Conservation (phyloP, 2,329 filamentous ascomycete species). For the Mariannaea elegans region DNA sequence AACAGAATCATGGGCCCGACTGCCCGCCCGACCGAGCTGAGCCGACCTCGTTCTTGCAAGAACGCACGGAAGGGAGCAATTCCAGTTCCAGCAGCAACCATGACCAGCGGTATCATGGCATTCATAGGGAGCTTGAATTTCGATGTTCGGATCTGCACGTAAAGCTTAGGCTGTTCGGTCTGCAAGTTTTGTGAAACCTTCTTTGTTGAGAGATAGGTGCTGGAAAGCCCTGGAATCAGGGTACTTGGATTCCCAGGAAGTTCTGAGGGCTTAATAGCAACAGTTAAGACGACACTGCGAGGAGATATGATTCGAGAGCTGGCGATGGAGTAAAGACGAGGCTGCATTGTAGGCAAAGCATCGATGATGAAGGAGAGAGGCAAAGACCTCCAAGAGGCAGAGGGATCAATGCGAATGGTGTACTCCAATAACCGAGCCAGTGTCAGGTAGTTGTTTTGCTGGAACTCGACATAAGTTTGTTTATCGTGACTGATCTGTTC, state of each 20-base stretch:
- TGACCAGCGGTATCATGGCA: slow-evolving; percentile 1
- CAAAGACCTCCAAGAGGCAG: neutral
- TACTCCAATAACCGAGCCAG: slow-evolving; percentile 6
- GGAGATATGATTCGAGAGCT: slow-evolving; percentile 22
- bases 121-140: slow-evolving; percentile 17
- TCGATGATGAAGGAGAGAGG: slow-evolving; percentile 18
- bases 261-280: slow-evolving; percentile 16
- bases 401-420: neutral
- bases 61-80: slow-evolving; percentile 20
- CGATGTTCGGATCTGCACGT: slow-evolving; percentile 9
- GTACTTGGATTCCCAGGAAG: neutral
- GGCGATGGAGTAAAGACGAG: slow-evolving; percentile 21
- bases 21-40: slow-evolving; percentile 5
- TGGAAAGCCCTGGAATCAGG: slow-evolving; percentile 16
- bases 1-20: slow-evolving; percentile 17
- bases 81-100: slow-evolving; percentile 23
- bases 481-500: slow-evolving; percentile 4
- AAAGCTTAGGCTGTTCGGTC: neutral
- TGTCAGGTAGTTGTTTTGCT: slow-evolving; percentile 1
- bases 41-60: slow-evolving; percentile 16
- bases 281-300: slow-evolving; percentile 5
- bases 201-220: slow-evolving; percentile 7
- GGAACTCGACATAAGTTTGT: neutral
- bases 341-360: slow-evolving; percentile 10
- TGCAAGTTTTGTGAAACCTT: neutral